Base-by-base conservation (phyloP, 257 asterid genomes). In the Ligustrum vulgare region DNA sequence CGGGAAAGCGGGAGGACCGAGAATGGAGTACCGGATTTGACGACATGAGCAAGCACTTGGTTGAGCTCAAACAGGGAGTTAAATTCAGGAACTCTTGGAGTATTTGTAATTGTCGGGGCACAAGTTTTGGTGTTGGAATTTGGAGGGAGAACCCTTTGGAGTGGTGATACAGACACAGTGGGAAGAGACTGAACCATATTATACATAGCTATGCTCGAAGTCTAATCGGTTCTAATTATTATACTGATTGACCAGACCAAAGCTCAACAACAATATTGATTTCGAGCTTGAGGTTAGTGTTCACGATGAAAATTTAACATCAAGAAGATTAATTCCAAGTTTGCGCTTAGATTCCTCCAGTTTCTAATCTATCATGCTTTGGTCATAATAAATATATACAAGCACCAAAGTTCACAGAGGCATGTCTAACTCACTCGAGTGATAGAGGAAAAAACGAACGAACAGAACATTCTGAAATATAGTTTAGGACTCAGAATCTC, bases 1-100 rank as follows among this genome's bases (percentile, higher is more conserved):
- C 78, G 87, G 39, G 90, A 36, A 69, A 85, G 85, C 45, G 88
- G 88, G 81, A 91, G 86, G 25, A 56, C 47, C 4, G 90, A 83
- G 66, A 83, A 87, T 31, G 93, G 84, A 13, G 76, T 67, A 56
- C 83, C 72, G 9, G 87, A 70, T 79, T 88, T 91, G 70, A 89
- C 65, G 67, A 86, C 64, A 75, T 73, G 78, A 34, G 87, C 75
- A 67, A 87, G 91, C 60, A 79, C 75, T 80, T 86, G 84, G 78
- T 86, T 86, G 77, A 90, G 89, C 84, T 90, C 88, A 10, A 74
- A 72, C 18, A 84, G 83, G 18, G 86, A 64, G 37, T 73, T 86
- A 75, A 91, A 87, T 37, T 70, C 74, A 60, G 74, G 69, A 71
- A 80, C 35, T n/a, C 62, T 51, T 51, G 62, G 62, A 18, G 25